Evolutionary conservation across 2,329 filamentous ascomycete genomes (phyloP).

Genomic region (Diaporthe australafricana): DNA sequence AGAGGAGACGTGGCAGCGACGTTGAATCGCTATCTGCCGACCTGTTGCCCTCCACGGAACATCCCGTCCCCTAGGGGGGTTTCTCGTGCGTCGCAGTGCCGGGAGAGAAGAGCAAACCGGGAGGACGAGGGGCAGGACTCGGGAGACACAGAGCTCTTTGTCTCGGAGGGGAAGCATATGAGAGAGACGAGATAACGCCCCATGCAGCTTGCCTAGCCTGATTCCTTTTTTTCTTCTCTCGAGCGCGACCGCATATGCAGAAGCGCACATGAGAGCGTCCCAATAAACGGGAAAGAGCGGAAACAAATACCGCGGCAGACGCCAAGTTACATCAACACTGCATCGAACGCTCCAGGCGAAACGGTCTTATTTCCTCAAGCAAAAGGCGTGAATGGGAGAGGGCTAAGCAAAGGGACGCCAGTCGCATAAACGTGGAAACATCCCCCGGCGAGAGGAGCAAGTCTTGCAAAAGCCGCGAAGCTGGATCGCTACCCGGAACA

Average conservation of each 20-base stretch:
- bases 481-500: conserved; percentile 10
- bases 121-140: conserved; percentile 4
- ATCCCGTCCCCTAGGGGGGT: neutral
- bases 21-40: conserved; percentile 30
- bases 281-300: neutral
- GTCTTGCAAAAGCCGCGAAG: conserved; percentile 7
- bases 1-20: conserved; percentile 32
- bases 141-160: neutral
- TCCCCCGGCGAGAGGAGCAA: neutral
- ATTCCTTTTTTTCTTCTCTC: neutral
- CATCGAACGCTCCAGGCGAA: neutral
- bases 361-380: neutral
- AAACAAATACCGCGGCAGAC: neutral
- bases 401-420: neutral
- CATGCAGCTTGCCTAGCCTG: conserved; percentile 18
- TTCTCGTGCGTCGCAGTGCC: conserved; percentile 22
- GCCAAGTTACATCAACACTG: neutral
- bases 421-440: neutral
- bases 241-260: conserved; percentile 18
- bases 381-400: neutral
- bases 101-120: neutral
- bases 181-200: neutral
- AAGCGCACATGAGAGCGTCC: conserved; percentile 24
- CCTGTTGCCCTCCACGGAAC: conserved; percentile 28
- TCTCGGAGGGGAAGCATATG: conserved; percentile 1